These are phyloP conservation scores for Geotrichum citri-aurantii DNA, from an alignment of 1,139 yeast genomes.

Conservation along the genomic window DNA sequence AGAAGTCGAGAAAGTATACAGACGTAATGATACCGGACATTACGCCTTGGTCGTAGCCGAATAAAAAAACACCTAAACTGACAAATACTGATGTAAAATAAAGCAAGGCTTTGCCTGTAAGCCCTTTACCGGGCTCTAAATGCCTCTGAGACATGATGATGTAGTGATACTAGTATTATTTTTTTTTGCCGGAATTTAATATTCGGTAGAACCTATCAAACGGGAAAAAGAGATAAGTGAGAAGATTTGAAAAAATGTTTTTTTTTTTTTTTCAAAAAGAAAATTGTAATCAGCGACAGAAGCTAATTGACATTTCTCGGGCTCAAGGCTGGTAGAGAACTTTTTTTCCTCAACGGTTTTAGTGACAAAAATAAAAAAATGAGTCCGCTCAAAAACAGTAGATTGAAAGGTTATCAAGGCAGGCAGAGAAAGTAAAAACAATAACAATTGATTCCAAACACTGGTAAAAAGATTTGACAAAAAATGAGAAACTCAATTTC, in stretches of 20 bases:
- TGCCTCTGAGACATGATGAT: not conserved
- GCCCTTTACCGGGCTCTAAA: slow-evolving; percentile 18
- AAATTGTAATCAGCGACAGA: not conserved
- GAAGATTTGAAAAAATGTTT: not conserved
- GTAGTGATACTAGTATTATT: not conserved
- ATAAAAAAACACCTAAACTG: slow-evolving; percentile 73
- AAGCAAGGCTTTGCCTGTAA: slow-evolving; percentile 37
- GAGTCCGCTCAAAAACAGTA: too few relatives aligned
- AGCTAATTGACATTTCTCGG: not conserved
- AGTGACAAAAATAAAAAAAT: too few relatives aligned
- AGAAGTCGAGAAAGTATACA: slow-evolving; percentile 64
- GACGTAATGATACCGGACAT: slow-evolving; percentile 76
- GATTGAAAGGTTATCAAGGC: too few relatives aligned
- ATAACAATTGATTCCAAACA: too few relatives aligned
- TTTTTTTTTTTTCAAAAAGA: too few relatives aligned
- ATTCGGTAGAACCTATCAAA: not conserved
- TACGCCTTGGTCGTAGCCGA: slow-evolving; percentile 91
- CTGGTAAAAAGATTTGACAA: too few relatives aligned
- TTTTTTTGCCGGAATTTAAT: not conserved
- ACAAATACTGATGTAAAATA: slow-evolving; percentile 81
- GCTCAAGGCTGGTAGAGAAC: too few relatives aligned
- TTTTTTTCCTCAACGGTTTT: too few relatives aligned
- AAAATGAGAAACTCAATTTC: too few relatives aligned
- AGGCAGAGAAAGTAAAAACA: too few relatives aligned
- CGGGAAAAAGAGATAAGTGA: not conserved